Conservation (phyloP, 768 basidiomycete genomes). For the Russula vinacea region DNA sequence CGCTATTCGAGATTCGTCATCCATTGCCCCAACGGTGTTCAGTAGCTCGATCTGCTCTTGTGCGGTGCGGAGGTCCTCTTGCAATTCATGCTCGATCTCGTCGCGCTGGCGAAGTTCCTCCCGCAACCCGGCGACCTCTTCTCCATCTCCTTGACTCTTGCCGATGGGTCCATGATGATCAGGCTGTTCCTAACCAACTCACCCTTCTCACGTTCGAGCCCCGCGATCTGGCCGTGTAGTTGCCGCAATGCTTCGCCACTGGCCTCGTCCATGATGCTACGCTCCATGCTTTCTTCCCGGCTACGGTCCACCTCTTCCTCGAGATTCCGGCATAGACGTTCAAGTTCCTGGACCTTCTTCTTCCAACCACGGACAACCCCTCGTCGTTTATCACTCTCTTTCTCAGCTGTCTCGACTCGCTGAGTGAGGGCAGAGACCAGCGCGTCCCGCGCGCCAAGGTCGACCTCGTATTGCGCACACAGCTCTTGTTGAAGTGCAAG, state of each 20-base stretch:
- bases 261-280: slow-evolving; percentile 81
- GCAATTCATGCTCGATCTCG: slow-evolving; percentile 51
- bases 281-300: slow-evolving; percentile 74
- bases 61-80: slow-evolving; percentile 51
- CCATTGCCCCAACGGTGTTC: slow-evolving; percentile 37
- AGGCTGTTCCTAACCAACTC: slow-evolving; percentile 38
- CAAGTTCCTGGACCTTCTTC: slow-evolving; percentile 74
- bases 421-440: slow-evolving; percentile 57
- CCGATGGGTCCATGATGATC: slow-evolving; percentile 19
- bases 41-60: slow-evolving; percentile 62
- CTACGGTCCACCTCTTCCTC: slow-evolving; percentile 89
- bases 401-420: slow-evolving; percentile 54
- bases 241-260: slow-evolving; percentile 74
- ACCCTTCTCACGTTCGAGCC: slow-evolving; percentile 64
- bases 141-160: slow-evolving; percentile 38
- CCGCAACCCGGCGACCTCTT: slow-evolving; percentile 50
- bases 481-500: slow-evolving; percentile 72
- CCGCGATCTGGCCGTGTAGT: slow-evolving; percentile 74
- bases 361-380: slow-evolving; percentile 58
- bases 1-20: slow-evolving; percentile 41
- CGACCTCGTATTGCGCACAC: slow-evolving; percentile 72
- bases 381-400: slow-evolving; percentile 61
- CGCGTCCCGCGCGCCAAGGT: slow-evolving; percentile 70
- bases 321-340: slow-evolving; percentile 58
- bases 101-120: slow-evolving; percentile 45